Evolutionary conservation across 257 asterid genomes (phyloP).

Genomic region (Penstemon barbatus): DNA sequence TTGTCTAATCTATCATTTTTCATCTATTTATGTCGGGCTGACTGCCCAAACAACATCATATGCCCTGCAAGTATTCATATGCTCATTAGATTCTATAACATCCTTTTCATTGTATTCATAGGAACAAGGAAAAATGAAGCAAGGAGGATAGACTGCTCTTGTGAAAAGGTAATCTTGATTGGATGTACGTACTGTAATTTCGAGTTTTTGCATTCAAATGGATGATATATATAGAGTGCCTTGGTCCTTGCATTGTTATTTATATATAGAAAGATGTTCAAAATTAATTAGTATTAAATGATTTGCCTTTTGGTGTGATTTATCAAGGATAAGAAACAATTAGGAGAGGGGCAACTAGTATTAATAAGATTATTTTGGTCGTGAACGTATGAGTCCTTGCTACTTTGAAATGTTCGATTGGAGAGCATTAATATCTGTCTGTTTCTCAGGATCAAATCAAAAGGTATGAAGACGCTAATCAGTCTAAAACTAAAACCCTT

Average conservation of each 20-base stretch:
- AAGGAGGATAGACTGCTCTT: constrained; percentile 3
- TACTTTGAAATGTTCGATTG: too few species aligned
- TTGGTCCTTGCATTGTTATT: background rate
- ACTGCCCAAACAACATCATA: constrained; percentile 6
- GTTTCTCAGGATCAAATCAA: too few species aligned
- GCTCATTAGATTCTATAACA: background rate
- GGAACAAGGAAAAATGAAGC: constrained; percentile 18
- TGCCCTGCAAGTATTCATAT: background rate
- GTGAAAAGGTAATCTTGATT: constrained; percentile 21
- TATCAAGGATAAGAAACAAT: too few species aligned
- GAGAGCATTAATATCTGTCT: too few species aligned
- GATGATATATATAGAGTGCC: background rate
- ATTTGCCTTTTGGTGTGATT: too few species aligned
- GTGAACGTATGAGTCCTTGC: too few species aligned
- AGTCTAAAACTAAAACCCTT: too few species aligned
- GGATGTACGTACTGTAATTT: background rate
- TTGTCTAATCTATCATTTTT: background rate
- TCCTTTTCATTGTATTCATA: constrained; percentile 13
- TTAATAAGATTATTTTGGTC: too few species aligned
- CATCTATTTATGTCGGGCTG: background rate
- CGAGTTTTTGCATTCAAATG: background rate
- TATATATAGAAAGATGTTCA: too few species aligned
- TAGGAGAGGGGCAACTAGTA: too few species aligned
- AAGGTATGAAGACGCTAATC: too few species aligned
- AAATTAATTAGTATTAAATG: too few species aligned